Percentiles rank a stretch among this genome's conserved stretches.
These are phyloP conservation scores for Phycomyces blakesleeanus DNA, from an alignment of 192 early-diverging fungal genomes.

Conservation along the genomic window DNA sequence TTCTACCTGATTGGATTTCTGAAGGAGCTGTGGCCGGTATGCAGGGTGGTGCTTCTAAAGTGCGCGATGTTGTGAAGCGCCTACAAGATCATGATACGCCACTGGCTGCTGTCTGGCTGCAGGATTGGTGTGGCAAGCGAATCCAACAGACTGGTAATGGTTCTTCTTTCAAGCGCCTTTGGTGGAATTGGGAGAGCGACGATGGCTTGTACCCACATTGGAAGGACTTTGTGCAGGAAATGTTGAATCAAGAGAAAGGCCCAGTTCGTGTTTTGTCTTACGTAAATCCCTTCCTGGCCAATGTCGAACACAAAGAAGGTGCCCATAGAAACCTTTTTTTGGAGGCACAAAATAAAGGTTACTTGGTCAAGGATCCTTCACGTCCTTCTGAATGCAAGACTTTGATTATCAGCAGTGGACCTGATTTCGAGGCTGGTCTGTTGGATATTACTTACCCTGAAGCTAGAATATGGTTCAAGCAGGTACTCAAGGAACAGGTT, in stretches of 20 bases:
- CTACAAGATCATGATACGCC: slow-evolving; percentile 19
- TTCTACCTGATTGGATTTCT: slow-evolving; percentile 36
- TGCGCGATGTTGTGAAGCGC: slow-evolving; percentile 20
- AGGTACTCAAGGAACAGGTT: slow-evolving; percentile 32
- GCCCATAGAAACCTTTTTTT: slow-evolving; percentile 26
- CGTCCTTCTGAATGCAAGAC: slow-evolving; percentile 1
- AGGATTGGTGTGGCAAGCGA: slow-evolving; percentile 39
- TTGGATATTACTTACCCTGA: slow-evolving; percentile 38
- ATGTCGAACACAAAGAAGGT: slow-evolving; percentile 19
- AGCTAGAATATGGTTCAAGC: slow-evolving; percentile 35
- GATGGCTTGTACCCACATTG: slow-evolving; percentile 32
- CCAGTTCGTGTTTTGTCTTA: slow-evolving; percentile 23
- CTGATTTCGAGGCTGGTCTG: slow-evolving; percentile 31
- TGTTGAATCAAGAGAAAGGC: slow-evolving; percentile 3
- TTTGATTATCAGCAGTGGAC: slow-evolving; percentile 18
- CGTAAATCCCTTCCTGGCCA: slow-evolving; percentile 36
- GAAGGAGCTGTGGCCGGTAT: slow-evolving; percentile 36
- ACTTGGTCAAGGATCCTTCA: slow-evolving; percentile 18
- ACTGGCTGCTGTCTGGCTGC: slow-evolving; percentile 32
- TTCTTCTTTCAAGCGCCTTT: slow-evolving; percentile 24
- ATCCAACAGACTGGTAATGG: slow-evolving; percentile 19
- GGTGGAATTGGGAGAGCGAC: slow-evolving; percentile 45
- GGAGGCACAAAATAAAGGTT: slow-evolving; percentile 30
- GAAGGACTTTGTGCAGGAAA: slow-evolving; percentile 16
- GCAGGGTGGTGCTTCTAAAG: slow-evolving; percentile 36